A percentile compares a stretch with the other conserved stretches of the same genome.
phyloP scores from a whole-genome alignment of 2,329 filamentous ascomycete species.

The Neofusicoccum laricinum region DNA sequence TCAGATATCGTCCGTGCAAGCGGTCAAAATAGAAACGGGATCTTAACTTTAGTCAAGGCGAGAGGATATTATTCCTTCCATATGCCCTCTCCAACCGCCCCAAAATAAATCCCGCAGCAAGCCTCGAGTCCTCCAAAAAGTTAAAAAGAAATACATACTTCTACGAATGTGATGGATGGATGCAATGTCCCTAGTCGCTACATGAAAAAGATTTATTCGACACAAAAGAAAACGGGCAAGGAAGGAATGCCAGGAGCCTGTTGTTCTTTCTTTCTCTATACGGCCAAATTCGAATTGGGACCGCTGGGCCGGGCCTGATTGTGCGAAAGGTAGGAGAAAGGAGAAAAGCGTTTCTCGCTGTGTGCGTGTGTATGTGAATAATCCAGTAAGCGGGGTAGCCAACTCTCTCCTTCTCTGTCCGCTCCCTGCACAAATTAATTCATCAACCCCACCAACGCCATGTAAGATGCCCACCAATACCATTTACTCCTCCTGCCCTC shows the following conservation, averaged over 20 bases:
- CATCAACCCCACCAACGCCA: background rate
- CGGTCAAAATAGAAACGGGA: too few relatives aligned
- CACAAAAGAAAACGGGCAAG: background rate
- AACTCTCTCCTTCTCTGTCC: background rate
- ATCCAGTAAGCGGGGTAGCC: background rate
- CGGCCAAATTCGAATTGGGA: background rate
- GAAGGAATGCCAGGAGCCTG: background rate
- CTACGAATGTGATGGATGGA: conserved; percentile 3
- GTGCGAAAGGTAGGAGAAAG: background rate
- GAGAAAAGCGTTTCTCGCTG: background rate
- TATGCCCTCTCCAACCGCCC: too few relatives aligned
- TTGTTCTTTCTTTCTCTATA: background rate
- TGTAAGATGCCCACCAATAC: background rate
- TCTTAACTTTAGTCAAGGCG: too few relatives aligned
- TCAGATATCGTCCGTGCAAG: too few relatives aligned
- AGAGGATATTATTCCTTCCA: too few relatives aligned
- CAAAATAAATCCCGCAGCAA: too few relatives aligned
- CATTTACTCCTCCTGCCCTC: background rate
- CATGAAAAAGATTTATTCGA: background rate
- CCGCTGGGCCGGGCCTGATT: too few relatives aligned
- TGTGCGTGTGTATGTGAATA: background rate
- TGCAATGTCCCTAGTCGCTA: background rate
- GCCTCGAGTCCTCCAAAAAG: background rate
- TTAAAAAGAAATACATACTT: conserved; percentile 3
- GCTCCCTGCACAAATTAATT: background rate